Evolutionary conservation across 2,329 filamentous ascomycete genomes (phyloP), one percentile per base, ranked within the genome.

Genomic region (Monosporascus ibericus): DNA sequence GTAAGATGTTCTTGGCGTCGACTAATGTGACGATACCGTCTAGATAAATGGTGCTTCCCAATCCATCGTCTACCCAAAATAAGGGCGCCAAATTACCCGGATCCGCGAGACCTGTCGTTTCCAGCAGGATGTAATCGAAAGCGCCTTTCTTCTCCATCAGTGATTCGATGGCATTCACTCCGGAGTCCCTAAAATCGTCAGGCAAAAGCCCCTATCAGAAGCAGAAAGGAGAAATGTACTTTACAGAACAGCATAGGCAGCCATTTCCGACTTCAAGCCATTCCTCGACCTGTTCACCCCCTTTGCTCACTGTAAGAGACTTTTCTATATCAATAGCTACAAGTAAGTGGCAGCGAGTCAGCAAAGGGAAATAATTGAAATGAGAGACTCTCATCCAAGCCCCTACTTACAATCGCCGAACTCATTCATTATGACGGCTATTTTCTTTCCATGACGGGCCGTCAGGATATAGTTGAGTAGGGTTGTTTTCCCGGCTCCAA

Each of bases 261-360:
- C 94, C 94, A 62, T 99, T 99, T 49, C 90, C 91, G 50, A 99
- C 84, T 56, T 96, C 92, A 27, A 99, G 83, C 89, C 95, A 99
- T 75, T 96, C 91, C 66, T 94, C 87, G 6, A 92, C 88, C 64
- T 90, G 81, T 64, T 92, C 83, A 39, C 85, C 88, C 54, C 86
- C 87, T 66, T 92, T 85, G 67, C 87, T 95, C 60, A 99, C 85
- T 0, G 92, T 97, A 56, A 99, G 78, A 44, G 91, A 92, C 68
- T 96, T 96, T 70, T 99, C 94, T 58, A 99, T 96, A 65, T 97
- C 92, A 62, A 91, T 80, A 51, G 92, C 90, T 92, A 37, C 14
- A 48, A 49, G 47, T 40, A 14, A 50, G 30, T 22, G 18, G 6
- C 39, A 25, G 22, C 6, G 8, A 14, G 14, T 64, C 15, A 65